Base-by-base conservation (phyloP, 805 yeast species). In the Candida ovalis region DNA sequence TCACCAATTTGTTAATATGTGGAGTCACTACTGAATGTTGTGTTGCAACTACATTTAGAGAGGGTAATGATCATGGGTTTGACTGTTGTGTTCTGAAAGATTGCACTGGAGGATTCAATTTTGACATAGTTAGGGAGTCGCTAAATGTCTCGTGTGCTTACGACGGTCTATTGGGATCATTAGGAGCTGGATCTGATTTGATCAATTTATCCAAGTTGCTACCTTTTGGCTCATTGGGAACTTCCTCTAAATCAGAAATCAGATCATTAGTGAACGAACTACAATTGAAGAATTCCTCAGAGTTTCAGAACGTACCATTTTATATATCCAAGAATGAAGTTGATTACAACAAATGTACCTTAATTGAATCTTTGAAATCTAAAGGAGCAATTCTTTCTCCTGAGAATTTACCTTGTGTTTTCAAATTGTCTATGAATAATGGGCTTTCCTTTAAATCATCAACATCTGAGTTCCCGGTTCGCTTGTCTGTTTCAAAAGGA, bases 11-110 rank as follows among this genome's bases (percentile, higher is more conserved):
- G 21, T 32, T 64, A 19, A 47, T 64, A 15, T 51, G 61, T 28
- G 69, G 69, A 8, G 68, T 64, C n/a, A 64, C 69, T 10, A 62
- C 69, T 1, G 69, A 64, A 49, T 63, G 67, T 49, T 64, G 69
- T 46, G 69, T 64, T 2, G 58, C 67, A 12, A 58, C 67, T 5
- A 64, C 69, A 6, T 62, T 63, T 48, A 49, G 68, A 21, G 67
- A 64, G 39, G 69, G 64, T 4, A 64, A 63, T 45, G 69, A 64
- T 48, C 59, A 61, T 22, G 69, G 69, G 3, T 64, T 62, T 49
- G 66, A 64, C 42, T 60, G 64, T 37, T 54, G 58, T 35, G 44
- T 54, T 3, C 44, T 54, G 10, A 28, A 40, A 2, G 55, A 54
- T 25, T 54, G 58, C 19, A 54, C 58, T 8, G 45, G 45, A 6